A percentile compares a stretch with the other conserved stretches of the same genome.
These are phyloP conservation scores for Rhodotorula glutinis DNA, from an alignment of 1,284 basidiomycete genomes.

Conservation along the genomic window DNA sequence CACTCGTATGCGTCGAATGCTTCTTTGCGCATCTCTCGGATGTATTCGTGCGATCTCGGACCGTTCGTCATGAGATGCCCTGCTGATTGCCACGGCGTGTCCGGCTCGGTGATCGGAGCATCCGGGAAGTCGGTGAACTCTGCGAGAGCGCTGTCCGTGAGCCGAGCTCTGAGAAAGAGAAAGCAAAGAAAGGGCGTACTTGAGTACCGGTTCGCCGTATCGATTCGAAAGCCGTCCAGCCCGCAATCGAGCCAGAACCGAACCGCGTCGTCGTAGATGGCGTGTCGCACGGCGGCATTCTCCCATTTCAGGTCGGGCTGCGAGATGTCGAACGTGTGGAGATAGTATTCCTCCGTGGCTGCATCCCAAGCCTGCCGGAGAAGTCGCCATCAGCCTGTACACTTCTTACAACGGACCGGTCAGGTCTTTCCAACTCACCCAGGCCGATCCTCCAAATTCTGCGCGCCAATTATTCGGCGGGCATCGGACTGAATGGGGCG, in stretches of 20 bases:
- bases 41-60: constrained; percentile 63
- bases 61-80: constrained; percentile 45
- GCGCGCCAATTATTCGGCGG: constrained; percentile 73
- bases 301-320: constrained; percentile 81
- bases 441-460: constrained; percentile 67
- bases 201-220: constrained; percentile 20
- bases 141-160: too few species aligned
- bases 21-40: constrained; percentile 63
- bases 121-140: constrained; percentile 42
- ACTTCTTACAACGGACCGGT: too few species aligned
- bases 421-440: too few species aligned
- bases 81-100: constrained; percentile 11
- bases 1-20: constrained; percentile 56
- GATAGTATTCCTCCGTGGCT: constrained; percentile 56
- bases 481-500: constrained; percentile 30
- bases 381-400: too few species aligned
- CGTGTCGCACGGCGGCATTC: constrained; percentile 59
- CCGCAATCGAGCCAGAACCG: constrained; percentile 70
- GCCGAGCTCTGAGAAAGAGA: too few species aligned
- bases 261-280: constrained; percentile 60
- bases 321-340: constrained; percentile 65
- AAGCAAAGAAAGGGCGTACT: too few species aligned
- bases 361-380: constrained; percentile 58
- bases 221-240: constrained; percentile 65
- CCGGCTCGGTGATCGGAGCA: constrained; percentile 40